Conservation (phyloP, 2,329 filamentous ascomycete species). For the Fusarium pseudoanthophilum region DNA sequence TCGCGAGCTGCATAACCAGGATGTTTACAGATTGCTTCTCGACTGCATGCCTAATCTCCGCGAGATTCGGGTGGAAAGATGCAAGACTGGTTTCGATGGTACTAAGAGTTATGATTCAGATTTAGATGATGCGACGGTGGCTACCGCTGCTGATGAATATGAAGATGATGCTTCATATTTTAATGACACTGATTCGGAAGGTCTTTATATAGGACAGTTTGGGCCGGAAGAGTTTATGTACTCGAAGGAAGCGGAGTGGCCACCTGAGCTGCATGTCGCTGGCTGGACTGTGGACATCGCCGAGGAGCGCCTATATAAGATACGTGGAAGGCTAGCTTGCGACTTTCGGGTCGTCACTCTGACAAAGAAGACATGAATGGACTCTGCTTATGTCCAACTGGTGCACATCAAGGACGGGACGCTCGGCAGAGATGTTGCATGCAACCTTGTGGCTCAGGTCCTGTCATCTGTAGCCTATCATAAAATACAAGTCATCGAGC, state of each 20-base stretch:
- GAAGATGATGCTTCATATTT: not conserved
- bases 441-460: not conserved
- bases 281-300: not conserved
- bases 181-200: not conserved
- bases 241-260: not conserved
- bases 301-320: not conserved
- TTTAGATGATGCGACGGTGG: no score
- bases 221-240: not conserved
- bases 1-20: not conserved
- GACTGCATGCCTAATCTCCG: not conserved
- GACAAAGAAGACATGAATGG: not conserved
- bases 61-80: conserved; percentile 6
- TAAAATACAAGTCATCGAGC: conserved; percentile 3
- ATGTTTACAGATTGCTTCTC: not conserved
- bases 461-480: conserved; percentile 8
- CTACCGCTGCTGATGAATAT: no score
- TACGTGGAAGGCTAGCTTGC: not conserved
- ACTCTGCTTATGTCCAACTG: not conserved
- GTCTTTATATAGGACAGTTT: not conserved
- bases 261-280: not conserved
- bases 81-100: not conserved
- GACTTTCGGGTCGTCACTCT: not conserved
- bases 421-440: not conserved
- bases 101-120: no score
- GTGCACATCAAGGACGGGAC: not conserved